Base-by-base conservation (phyloP, 2,329 filamentous ascomycete genomes). In the Colletotrichum orchidophilum region DNA sequence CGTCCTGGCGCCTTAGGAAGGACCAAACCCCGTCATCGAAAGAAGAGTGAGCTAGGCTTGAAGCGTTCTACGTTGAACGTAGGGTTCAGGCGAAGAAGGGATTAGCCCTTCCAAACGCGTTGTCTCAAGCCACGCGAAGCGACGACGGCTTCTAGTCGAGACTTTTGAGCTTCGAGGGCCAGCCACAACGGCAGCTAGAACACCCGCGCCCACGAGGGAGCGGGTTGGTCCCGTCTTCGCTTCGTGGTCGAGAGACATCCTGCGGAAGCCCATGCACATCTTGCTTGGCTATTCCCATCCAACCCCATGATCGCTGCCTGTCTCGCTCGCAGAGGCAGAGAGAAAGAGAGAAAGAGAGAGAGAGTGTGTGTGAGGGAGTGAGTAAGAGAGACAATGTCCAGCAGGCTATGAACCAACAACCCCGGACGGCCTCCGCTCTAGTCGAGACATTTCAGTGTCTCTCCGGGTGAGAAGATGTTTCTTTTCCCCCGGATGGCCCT, bases 111-210 rank as follows among this genome's bases (percentile, higher is more conserved):
- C 66, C 57, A 58, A 63, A 68, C 68, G 52, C 12, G 21, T 12
- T 68, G 68, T 71, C 68, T 71, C 64, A 68, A 71, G 63, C 68
- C 63, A 58, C 68, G 31, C 63, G 62, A 70, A 62, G 52, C 52
- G 33, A 53, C 63, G 8, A 49, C 15, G 31, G 49, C 63, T 71
- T 68, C 68, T 71, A 71, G 68, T 55, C 63, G 12, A 42, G 46
- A 50, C 58, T 61, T 13, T 13, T 29, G 58, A 33, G 58, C 31
- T 42, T 58, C 29, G 29, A 62, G 29, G 21, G 35, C 52, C 58
- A 52, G 57, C 63, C 54, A 31, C 52, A 71, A 71, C 68, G 68
- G 63, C 50, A 62, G 68, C 63, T 71, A 71, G 63, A 63, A 67
- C n/a, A 8, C 15, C 39, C 50, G 15, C 53, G 58, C 42, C n/a